phyloP scores from a whole-genome alignment of 331 rosid genomes.

The Quercus phellos region DNA sequence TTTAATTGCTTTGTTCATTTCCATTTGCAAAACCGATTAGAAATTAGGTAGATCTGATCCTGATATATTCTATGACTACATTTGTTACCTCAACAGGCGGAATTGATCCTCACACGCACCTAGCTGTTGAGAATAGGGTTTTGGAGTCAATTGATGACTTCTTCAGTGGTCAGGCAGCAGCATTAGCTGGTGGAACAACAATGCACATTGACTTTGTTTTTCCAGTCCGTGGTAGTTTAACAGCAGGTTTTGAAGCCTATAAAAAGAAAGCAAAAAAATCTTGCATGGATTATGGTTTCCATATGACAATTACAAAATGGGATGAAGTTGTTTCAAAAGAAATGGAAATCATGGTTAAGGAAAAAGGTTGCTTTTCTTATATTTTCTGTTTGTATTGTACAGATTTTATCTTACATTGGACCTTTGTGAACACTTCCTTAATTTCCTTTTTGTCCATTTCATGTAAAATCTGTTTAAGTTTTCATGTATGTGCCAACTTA shows the following conservation, averaged over 20 bases:
- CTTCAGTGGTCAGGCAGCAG: slow-evolving; percentile 92
- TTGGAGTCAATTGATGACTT: slow-evolving; percentile 57
- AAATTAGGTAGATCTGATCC: background rate
- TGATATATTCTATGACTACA: background rate
- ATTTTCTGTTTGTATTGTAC: background rate
- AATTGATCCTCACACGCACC: slow-evolving; percentile 90
- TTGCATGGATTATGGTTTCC: slow-evolving; percentile 91
- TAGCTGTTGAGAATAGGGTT: slow-evolving; percentile 59
- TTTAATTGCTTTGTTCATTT: background rate
- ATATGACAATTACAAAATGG: slow-evolving; percentile 89
- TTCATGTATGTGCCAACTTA: background rate
- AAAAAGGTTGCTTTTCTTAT: slow-evolving; percentile 51
- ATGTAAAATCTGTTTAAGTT: background rate
- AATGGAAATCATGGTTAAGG: slow-evolving; percentile 78
- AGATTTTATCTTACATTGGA: background rate
- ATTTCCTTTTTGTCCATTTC: background rate
- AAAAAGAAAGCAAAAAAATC: slow-evolving; percentile 61
- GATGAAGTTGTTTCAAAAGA: slow-evolving; percentile 65
- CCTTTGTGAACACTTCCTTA: background rate
- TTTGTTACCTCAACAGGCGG: slow-evolving; percentile 50
- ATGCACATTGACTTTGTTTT: slow-evolving; percentile 87
- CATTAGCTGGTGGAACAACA: slow-evolving; percentile 73
- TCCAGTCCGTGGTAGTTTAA: slow-evolving; percentile 59
- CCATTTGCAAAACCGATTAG: background rate
- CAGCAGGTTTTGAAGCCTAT: slow-evolving; percentile 66